Percentiles rank a stretch among this genome's conserved stretches.
These are phyloP conservation scores for Fusarium sp. DNA, from an alignment of 2,329 filamentous ascomycete genomes.

Conservation along the genomic window DNA sequence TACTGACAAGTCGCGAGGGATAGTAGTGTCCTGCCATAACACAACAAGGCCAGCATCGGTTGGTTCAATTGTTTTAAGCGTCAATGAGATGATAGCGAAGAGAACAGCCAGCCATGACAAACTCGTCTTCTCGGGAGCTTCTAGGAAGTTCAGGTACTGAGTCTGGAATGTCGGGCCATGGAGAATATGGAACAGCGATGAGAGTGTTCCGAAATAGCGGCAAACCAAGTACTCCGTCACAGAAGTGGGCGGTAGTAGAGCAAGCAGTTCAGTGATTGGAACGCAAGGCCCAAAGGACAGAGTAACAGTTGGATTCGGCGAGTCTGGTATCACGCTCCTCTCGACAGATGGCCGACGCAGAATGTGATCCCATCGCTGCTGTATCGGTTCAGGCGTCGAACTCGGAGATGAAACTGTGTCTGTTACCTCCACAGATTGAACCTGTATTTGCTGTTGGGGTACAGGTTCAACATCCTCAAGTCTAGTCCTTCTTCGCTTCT, in stretches of 20 bases:
- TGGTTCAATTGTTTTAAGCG: neutral
- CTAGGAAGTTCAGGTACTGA: neutral
- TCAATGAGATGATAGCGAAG: neutral
- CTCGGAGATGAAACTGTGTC: neutral
- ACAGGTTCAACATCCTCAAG: neutral
- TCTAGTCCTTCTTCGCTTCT: fast-evolving
- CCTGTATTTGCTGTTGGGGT: neutral
- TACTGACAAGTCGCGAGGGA: neutral
- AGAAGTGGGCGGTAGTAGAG: neutral
- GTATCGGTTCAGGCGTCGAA: neutral
- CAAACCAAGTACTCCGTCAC: constrained; percentile 2
- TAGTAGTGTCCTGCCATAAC: neutral
- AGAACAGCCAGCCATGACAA: constrained; percentile 2
- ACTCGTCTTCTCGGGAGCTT: neutral
- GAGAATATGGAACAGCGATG: neutral
- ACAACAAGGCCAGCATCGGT: neutral
- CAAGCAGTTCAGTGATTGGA: neutral
- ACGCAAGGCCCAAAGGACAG: neutral
- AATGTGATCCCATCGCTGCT: constrained; percentile 12
- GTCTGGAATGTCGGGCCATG: constrained; percentile 10
- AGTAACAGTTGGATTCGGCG: neutral
- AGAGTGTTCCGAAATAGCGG: neutral
- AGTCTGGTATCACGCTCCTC: neutral
- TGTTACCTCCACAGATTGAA: neutral
- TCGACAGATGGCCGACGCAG: neutral